Conservation (phyloP, 768 basidiomycete genomes). For the Suillus spraguei region DNA sequence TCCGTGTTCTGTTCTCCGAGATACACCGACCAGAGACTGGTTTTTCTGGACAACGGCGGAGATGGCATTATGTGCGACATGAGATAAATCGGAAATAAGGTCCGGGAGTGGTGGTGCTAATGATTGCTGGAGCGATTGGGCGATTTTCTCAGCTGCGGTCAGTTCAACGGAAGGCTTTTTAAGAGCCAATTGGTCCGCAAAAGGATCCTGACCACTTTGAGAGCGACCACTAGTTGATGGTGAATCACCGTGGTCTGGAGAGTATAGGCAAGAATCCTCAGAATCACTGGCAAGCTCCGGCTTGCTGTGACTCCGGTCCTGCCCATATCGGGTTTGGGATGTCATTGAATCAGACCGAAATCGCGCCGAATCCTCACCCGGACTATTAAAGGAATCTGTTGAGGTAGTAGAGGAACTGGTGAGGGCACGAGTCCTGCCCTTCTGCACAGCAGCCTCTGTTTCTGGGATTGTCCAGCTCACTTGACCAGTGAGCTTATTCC, state of each 20-base stretch:
- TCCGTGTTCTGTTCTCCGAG: constrained; percentile 56
- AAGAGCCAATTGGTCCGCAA: constrained; percentile 17
- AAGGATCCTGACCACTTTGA: constrained; percentile 29
- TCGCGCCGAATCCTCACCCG: constrained; percentile 28
- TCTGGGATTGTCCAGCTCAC: constrained; percentile 74
- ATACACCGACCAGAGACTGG: constrained; percentile 47
- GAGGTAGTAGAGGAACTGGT: constrained; percentile 37
- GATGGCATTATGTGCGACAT: constrained; percentile 60
- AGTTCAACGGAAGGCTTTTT: constrained; percentile 41
- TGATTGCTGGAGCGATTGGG: constrained; percentile 63
- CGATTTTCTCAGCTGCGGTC: constrained; percentile 69
- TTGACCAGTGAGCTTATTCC: constrained; percentile 69
- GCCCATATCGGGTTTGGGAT: constrained; percentile 28
- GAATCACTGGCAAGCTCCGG: constrained; percentile 65
- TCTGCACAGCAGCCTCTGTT: constrained; percentile 26
- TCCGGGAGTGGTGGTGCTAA: constrained; percentile 61
- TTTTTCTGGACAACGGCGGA: constrained; percentile 59
- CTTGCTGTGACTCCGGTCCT: constrained; percentile 32
- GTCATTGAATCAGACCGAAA: constrained; percentile 39
- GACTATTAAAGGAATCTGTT: constrained; percentile 27
- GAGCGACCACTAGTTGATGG: constrained; percentile 34
- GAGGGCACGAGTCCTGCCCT: constrained; percentile 35
- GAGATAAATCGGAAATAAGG: constrained; percentile 61
- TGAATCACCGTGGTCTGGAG: constrained; percentile 35
- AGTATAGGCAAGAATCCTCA: constrained; percentile 68